These are phyloP conservation scores for Inga leiocalycina DNA, from an alignment of 306 rosid species.

Conservation along the genomic window DNA sequence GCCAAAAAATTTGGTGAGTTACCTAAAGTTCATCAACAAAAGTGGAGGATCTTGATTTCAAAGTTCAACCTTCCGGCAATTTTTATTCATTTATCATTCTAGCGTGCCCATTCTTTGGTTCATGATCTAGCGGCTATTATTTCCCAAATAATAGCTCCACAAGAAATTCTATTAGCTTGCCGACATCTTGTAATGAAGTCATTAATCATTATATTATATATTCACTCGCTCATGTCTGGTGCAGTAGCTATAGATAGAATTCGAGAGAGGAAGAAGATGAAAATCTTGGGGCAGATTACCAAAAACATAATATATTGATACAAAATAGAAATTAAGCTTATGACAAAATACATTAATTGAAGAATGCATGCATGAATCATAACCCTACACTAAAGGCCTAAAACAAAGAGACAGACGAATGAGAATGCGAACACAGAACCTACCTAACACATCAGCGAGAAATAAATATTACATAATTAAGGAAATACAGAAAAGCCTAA, in stretches of 20 bases:
- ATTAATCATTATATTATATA: too few species aligned
- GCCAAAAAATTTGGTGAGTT: neutral
- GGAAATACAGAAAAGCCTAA: neutral
- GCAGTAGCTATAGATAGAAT: neutral
- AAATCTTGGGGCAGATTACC: neutral
- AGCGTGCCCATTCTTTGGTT: neutral
- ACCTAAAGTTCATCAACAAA: neutral
- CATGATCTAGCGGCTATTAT: neutral
- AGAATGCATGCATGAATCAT: slow-evolving; percentile 27
- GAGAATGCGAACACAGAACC: neutral
- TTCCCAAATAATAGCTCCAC: neutral
- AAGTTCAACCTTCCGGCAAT: neutral
- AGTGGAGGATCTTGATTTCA: neutral
- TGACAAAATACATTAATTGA: neutral
- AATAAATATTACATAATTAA: neutral
- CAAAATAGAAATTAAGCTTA: neutral
- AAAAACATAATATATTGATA: slow-evolving; percentile 15
- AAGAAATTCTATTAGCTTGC: neutral
- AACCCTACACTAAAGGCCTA: neutral
- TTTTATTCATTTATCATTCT: neutral
- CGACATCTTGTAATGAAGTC: neutral
- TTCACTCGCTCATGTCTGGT: neutral
- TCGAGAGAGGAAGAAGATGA: neutral
- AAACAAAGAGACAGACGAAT: neutral
- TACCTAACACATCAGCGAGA: neutral